Conservation (phyloP, 176 grass and related monocot genomes). For the Lolium perenne region DNA sequence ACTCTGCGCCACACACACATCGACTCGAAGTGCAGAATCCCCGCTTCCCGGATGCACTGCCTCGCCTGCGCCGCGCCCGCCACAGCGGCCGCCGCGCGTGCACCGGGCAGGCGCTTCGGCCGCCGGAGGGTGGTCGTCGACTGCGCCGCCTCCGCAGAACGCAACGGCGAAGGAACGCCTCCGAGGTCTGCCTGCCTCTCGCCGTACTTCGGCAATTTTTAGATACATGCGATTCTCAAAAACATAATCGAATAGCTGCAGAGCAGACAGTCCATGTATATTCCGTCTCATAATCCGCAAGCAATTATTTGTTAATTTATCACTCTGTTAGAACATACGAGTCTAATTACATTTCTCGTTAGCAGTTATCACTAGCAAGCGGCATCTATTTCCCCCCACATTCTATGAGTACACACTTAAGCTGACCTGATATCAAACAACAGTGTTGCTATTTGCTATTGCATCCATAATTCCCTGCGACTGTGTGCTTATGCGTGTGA, state of each 20-base stretch:
- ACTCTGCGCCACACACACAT: constrained; percentile 32
- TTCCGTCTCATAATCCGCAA: background rate
- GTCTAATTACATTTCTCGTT: background rate
- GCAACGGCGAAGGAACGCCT: constrained; percentile 39
- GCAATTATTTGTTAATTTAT: background rate
- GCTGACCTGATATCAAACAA: background rate
- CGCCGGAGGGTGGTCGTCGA: constrained; percentile 48
- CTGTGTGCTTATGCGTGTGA: background rate
- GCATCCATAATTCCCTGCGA: background rate
- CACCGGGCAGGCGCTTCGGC: constrained; percentile 35
- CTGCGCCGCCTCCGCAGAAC: constrained; percentile 38
- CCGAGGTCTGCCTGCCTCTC: constrained; percentile 27
- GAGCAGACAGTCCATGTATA: background rate
- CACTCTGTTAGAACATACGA: background rate
- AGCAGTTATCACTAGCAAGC: background rate
- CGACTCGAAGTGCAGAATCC: background rate
- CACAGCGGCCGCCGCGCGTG: constrained; percentile 17
- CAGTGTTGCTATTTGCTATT: background rate
- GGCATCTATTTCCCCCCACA: too few relatives aligned
- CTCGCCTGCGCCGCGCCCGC: constrained; percentile 42
- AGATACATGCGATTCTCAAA: background rate
- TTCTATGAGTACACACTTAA: constrained; percentile 3
- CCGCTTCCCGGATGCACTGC: constrained; percentile 43
- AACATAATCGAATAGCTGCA: background rate
- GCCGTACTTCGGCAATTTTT: background rate